These are phyloP conservation scores for Hydnomerulius pinastri DNA, from an alignment of 768 basidiomycete genomes.

Conservation along the genomic window DNA sequence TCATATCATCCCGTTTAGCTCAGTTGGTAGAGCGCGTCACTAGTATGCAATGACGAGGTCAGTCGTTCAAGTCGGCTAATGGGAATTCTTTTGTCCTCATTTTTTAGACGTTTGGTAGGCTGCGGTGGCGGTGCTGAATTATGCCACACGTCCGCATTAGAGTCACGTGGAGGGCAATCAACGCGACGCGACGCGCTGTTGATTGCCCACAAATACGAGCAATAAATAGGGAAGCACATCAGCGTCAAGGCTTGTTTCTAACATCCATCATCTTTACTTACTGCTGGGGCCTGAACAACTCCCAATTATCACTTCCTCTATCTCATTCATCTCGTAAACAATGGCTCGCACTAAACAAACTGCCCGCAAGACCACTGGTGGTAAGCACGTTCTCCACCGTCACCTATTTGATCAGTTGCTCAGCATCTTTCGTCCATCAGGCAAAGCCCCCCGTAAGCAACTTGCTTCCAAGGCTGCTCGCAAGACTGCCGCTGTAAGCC, in stretches of 20 bases:
- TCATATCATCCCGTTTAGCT: constrained; percentile 38
- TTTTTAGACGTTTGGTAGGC: no score
- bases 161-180: constrained; percentile 1
- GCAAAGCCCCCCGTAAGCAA: constrained; percentile 63
- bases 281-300: no score
- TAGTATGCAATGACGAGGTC: constrained; percentile 73
- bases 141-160: no score
- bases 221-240: background rate
- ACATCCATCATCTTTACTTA: background rate
- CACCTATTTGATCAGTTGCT: background rate
- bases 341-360: constrained; percentile 83
- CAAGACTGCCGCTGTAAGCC: constrained; percentile 51
- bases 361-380: constrained; percentile 81
- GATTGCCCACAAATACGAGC: background rate
- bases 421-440: constrained; percentile 25
- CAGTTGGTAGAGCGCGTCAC: constrained; percentile 66
- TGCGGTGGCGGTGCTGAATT: no score
- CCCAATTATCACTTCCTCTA: background rate
- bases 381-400: constrained; percentile 28
- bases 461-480: constrained; percentile 63
- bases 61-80: constrained; percentile 66
- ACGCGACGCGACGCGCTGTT: constrained; percentile 11
- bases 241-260: background rate
- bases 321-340: constrained; percentile 17
- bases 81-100: constrained; percentile 25